These are phyloP conservation scores for Eimeria tenella DNA, from an alignment of 169 alveolate species.

Conservation along the genomic window DNA sequence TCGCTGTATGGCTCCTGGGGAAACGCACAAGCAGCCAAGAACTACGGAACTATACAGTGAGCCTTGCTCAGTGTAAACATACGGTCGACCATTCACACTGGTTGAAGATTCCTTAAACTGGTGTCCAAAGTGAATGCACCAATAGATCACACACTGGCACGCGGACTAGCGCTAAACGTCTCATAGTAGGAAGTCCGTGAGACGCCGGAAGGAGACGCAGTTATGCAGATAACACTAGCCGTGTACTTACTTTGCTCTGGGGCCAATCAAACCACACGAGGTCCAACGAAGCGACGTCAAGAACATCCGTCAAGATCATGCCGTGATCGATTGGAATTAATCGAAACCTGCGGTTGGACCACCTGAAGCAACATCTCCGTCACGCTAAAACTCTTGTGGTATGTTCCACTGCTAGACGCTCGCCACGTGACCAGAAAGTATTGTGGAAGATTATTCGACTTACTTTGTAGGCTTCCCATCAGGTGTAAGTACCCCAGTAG, in stretches of 20 bases:
- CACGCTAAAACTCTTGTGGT: slow-evolving; percentile 1
- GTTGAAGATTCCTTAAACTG: not conserved
- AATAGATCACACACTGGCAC: too few relatives aligned
- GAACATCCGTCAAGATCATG: slow-evolving; percentile 96
- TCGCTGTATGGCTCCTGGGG: slow-evolving; percentile 88
- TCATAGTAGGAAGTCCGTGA: too few relatives aligned
- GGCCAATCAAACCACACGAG: slow-evolving; percentile 99
- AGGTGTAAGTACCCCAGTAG: slow-evolving; percentile 79
- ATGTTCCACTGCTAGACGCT: not conserved
- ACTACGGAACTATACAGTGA: too few relatives aligned
- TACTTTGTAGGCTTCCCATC: slow-evolving; percentile 85
- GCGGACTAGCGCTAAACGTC: too few relatives aligned
- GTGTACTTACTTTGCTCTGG: slow-evolving; percentile 89
- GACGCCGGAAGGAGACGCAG: not conserved
- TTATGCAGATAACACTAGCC: too few relatives aligned
- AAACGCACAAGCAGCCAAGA: not conserved
- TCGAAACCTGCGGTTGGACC: slow-evolving; percentile 86
- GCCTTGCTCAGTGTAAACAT: not conserved
- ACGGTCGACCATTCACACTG: too few relatives aligned
- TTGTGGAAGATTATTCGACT: not conserved
- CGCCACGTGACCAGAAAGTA: too few relatives aligned
- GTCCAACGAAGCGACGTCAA: slow-evolving; percentile 98
- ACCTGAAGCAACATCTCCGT: slow-evolving; percentile 36
- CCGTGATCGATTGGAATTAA: slow-evolving; percentile 99
- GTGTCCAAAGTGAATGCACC: not conserved